Percentiles rank a stretch among this genome's conserved stretches.
Conservation (phyloP, 345 rosid species). For the Brassica incana region DNA sequence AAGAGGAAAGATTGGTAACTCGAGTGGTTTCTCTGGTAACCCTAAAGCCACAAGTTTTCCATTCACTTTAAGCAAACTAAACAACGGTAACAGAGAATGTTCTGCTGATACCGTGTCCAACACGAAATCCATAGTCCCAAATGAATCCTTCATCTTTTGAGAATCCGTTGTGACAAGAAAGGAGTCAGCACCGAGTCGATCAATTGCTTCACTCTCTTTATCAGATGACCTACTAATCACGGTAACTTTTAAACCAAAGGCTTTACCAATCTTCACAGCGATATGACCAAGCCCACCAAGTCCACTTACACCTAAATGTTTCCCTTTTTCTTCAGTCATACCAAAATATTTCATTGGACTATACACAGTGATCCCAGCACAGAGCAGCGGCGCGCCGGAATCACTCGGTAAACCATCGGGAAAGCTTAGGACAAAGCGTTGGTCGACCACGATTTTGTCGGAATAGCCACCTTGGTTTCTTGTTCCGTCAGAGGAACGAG, state of each 20-base stretch:
- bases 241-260: constrained; percentile 81
- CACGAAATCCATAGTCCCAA: constrained; percentile 76
- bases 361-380: background rate
- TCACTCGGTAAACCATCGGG: constrained; percentile 58
- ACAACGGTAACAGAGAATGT: constrained; percentile 63
- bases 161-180: constrained; percentile 60
- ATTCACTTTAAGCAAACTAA: constrained; percentile 63
- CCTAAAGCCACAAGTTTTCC: constrained; percentile 78
- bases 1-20: constrained; percentile 66
- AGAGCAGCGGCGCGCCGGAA: constrained; percentile 44
- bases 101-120: constrained; percentile 79
- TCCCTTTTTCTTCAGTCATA: constrained; percentile 21
- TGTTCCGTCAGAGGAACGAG: constrained; percentile 48
- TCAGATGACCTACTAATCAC: constrained; percentile 69
- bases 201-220: constrained; percentile 35
- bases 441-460: constrained; percentile 51
- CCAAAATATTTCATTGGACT: constrained; percentile 54
- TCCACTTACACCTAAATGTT: constrained; percentile 67
- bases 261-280: constrained; percentile 38
- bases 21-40: constrained; percentile 72
- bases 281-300: constrained; percentile 94
- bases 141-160: constrained; percentile 63
- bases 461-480: constrained; percentile 61
- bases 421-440: constrained; percentile 52
- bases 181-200: constrained; percentile 37